A percentile compares a stretch with the other conserved stretches of the same genome.
Conservation (phyloP, 2,329 filamentous ascomycete species). For the Epichloe gansuensis region DNA sequence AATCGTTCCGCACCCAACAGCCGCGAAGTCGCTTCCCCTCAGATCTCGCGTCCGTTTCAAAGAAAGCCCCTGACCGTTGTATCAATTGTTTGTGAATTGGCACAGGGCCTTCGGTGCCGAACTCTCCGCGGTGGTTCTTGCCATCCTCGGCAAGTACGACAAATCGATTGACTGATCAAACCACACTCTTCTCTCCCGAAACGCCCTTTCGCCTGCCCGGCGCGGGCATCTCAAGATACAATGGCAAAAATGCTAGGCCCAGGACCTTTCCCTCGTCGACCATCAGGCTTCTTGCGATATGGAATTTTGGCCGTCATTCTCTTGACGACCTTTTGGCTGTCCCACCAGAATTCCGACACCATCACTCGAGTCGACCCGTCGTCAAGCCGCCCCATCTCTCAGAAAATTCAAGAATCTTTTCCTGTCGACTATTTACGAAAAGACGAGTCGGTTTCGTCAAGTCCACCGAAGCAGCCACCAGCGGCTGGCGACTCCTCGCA, state of each 20-base stretch:
- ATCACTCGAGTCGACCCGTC: background rate
- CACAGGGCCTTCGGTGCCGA: too few species aligned
- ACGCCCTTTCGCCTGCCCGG: background rate
- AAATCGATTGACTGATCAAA: background rate
- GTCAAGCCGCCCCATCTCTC: background rate
- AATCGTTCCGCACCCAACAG: too few species aligned
- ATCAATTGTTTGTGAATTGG: too few species aligned
- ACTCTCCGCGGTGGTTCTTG: background rate
- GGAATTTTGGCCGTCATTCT: conserved; percentile 25
- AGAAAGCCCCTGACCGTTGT: too few species aligned
- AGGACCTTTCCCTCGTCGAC: conserved; percentile 10
- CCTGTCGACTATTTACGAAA: background rate
- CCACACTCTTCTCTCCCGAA: background rate
- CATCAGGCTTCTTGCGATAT: conserved; percentile 31
- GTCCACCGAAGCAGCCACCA: background rate
- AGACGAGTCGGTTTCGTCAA: background rate
- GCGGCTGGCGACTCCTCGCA: background rate
- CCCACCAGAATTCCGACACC: conserved; percentile 11
- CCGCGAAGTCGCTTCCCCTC: too few species aligned
- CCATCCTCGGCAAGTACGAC: background rate
- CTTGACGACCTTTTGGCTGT: conserved; percentile 19
- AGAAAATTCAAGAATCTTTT: background rate
- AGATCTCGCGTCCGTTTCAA: too few species aligned
- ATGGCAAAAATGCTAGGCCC: conserved; percentile 8
- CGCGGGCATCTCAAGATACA: background rate